These are phyloP conservation scores for Plantago major DNA, from an alignment of 257 asterid genomes.

Conservation along the genomic window DNA sequence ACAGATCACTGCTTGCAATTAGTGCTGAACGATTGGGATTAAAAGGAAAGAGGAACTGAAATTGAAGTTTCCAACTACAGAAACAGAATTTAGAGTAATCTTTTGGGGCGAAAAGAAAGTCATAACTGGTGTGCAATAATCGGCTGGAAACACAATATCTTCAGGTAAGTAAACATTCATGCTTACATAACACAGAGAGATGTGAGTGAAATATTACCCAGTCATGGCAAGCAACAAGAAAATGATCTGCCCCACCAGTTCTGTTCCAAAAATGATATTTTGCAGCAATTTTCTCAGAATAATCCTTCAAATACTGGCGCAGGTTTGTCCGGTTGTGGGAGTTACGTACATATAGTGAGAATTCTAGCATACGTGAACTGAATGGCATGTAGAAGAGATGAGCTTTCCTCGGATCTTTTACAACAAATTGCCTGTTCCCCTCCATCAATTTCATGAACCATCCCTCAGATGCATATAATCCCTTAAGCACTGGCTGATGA, in stretches of 20 bases:
- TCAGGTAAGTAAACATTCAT: no score
- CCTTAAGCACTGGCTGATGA: constrained; percentile 77
- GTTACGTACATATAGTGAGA: constrained; percentile 58
- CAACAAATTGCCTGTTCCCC: constrained; percentile 56
- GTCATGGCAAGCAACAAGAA: constrained; percentile 94
- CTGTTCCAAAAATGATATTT: constrained; percentile 86
- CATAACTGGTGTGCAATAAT: no score
- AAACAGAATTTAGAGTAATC: no score
- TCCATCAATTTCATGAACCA: constrained; percentile 98
- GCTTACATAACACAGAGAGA: neutral
- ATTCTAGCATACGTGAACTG: constrained; percentile 70
- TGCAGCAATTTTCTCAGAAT: constrained; percentile 68
- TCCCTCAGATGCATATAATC: constrained; percentile 88
- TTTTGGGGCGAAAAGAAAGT: no score
- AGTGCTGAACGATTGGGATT: no score
- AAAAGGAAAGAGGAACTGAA: no score
- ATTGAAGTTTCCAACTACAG: no score
- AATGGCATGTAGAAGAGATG: constrained; percentile 90
- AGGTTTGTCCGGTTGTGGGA: constrained; percentile 75
- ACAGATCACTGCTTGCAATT: no score
- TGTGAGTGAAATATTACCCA: constrained; percentile 57
- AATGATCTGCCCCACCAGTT: constrained; percentile 92
- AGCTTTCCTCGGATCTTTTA: constrained; percentile 74
- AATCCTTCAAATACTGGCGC: constrained; percentile 60
- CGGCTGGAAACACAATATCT: no score